phyloP scores from a whole-genome alignment of 331 rosid genomes.

The Saraca asoca region DNA sequence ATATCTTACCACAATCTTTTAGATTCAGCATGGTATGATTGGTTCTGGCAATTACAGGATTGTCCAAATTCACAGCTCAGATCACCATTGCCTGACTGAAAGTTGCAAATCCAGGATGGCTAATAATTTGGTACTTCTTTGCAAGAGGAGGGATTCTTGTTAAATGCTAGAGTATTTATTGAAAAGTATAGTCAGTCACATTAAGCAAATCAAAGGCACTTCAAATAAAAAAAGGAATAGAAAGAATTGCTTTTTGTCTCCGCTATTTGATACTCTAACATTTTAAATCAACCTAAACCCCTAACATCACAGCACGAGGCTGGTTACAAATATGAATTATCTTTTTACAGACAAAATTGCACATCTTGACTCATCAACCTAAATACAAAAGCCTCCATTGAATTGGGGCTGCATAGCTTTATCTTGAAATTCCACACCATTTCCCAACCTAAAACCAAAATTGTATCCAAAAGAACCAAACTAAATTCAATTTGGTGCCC shows the following conservation, averaged over 20 bases:
- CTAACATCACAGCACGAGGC: slow-evolving; percentile 36
- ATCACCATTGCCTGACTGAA: no score
- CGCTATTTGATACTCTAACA: slow-evolving; percentile 51
- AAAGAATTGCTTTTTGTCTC: slow-evolving; percentile 34
- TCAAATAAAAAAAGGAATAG: slow-evolving; percentile 16
- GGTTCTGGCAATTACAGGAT: slow-evolving; percentile 11
- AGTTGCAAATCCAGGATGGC: no score
- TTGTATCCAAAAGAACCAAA: slow-evolving; percentile 11
- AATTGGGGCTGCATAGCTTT: slow-evolving; percentile 16
- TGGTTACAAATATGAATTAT: slow-evolving; percentile 36
- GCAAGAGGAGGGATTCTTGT: no score
- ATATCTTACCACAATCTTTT: slow-evolving; percentile 35
- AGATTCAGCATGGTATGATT: slow-evolving; percentile 24
- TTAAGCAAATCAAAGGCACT: neutral
- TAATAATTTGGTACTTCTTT: no score
- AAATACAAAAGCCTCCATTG: slow-evolving; percentile 28
- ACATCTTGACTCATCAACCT: slow-evolving; percentile 37
- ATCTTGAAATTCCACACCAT: slow-evolving; percentile 26
- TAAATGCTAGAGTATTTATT: no score
- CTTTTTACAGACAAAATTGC: slow-evolving; percentile 55
- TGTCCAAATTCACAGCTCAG: slow-evolving; percentile 21
- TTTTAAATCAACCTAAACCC: slow-evolving; percentile 32
- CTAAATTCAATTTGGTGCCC: slow-evolving; percentile 40
- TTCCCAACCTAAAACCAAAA: slow-evolving; percentile 39
- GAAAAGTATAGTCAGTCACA: no score